These are phyloP conservation scores for Thalassiosira tumida DNA, from an alignment of 352 stramenopile species.

Conservation along the genomic window DNA sequence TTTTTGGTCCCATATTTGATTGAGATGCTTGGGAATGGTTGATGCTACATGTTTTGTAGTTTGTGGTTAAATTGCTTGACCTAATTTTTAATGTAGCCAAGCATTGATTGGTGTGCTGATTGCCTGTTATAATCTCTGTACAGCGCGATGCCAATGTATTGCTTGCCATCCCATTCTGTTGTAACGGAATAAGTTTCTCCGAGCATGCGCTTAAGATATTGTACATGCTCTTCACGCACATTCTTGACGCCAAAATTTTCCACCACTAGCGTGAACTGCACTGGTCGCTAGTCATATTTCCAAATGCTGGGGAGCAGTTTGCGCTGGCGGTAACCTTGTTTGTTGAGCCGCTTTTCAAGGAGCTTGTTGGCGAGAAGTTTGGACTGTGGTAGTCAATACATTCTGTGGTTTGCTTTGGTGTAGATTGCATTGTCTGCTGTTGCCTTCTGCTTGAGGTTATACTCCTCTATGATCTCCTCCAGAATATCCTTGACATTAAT, in stretches of 20 bases:
- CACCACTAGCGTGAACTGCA: constrained; percentile 68
- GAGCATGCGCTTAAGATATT: constrained; percentile 48
- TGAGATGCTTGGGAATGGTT: background rate
- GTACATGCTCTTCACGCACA: constrained; percentile 24
- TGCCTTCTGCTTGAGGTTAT: background rate
- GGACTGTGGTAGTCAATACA: constrained; percentile 59
- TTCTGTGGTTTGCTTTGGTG: constrained; percentile 50
- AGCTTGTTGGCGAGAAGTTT: constrained; percentile 43
- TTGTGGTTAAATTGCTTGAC: background rate
- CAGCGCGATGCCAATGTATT: constrained; percentile 67
- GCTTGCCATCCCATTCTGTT: constrained; percentile 37
- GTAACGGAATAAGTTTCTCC: constrained; percentile 19
- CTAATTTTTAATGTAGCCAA: constrained; percentile 18
- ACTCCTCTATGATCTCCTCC: background rate
- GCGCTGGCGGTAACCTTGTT: constrained; percentile 30
- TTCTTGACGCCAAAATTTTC: constrained; percentile 34
- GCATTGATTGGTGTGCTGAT: constrained; percentile 51
- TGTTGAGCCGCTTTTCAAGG: background rate
- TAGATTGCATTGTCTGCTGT: constrained; percentile 41
- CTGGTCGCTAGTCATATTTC: constrained; percentile 34
- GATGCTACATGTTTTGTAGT: background rate
- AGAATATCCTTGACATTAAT: constrained; percentile 41
- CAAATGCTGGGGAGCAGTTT: constrained; percentile 71
- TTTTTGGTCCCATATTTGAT: background rate
- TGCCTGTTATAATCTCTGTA: constrained; percentile 71